Base-by-base conservation (phyloP, 148 eudicot species). In the Chenopodium berlandieri region DNA sequence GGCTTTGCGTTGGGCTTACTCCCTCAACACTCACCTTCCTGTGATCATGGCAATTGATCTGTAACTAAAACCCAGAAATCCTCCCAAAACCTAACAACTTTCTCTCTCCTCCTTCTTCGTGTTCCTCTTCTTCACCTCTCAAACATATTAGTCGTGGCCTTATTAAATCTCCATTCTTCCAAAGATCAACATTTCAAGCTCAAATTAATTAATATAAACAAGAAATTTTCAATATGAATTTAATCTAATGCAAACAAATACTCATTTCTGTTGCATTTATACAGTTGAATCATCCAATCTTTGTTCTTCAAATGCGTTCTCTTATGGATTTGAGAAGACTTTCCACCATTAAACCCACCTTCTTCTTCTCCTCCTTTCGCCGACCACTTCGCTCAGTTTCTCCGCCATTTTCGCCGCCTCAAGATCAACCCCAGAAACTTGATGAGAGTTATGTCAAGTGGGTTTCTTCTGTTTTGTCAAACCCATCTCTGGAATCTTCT, bases 401-500 rank as follows among this genome's bases (percentile, higher is more conserved):
- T 48, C 12, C 62, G 64, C 75, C 82, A 20, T 9, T 65, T 47
- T 58, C 76, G 72, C 83, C 78, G 60, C 87, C 68, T 2, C 72
- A 72, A 40, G 79, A 87, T 32, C 83, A 78, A 7, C 73, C 80
- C 19, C 34, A 86, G 48, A 19, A 56, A 10, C 40, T 80, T 62
- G 91, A 91, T 84, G 86, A 80, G 79, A 78, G 83, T 81, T 80
- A 86, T 44, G 76, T 81, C 34, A 87, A 86, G 52, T 74, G 87
- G 90, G 91, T 93, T 79, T 80, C 89, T 20, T 92, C 93, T 13
- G 73, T 91, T 74, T 86, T 95, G 7, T 86, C 91, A 52, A 86
- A 85, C 77, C 88, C 88, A 68, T 84, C 88, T 82, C 52, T 92
- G 63, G 90, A 93, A 85, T 79, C 86, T 1, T 83, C 87, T 47